These are phyloP conservation scores for Copromyces sp. DNA, from an alignment of 495 filamentous ascomycete species.

Conservation along the genomic window DNA sequence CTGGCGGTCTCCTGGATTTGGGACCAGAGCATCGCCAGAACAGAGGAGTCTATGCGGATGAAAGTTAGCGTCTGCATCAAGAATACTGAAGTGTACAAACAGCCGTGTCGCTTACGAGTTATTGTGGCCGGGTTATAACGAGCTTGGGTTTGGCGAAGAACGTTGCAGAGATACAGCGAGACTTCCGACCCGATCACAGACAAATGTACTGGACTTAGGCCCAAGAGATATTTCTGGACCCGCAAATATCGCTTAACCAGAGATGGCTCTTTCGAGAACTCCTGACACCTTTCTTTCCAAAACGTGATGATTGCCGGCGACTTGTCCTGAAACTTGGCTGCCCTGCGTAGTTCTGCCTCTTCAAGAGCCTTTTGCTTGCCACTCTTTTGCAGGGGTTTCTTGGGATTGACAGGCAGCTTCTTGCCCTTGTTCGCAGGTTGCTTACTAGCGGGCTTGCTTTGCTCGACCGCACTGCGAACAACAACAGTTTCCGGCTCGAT, in stretches of 20 bases:
- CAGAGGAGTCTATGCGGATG: not conserved
- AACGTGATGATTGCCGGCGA: constrained; percentile 6
- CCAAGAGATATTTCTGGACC: constrained; percentile 32
- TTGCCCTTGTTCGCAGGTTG: constrained; percentile 14
- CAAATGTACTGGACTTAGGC: constrained; percentile 19
- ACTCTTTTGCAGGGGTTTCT: constrained; percentile 14
- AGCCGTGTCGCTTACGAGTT: not conserved
- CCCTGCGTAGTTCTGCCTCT: constrained; percentile 15
- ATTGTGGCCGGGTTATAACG: not conserved
- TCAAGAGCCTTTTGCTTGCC: constrained; percentile 18
- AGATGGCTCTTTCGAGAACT: constrained; percentile 24
- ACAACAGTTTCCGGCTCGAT: constrained; percentile 54
- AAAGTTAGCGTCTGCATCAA: not conserved
- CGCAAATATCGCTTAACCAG: constrained; percentile 31
- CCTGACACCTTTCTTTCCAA: constrained; percentile 13
- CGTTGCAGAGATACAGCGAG: constrained; percentile 35
- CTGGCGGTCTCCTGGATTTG: not conserved
- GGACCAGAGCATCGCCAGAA: constrained; percentile 11
- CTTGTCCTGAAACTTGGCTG: constrained; percentile 12
- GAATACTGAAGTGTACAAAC: not conserved
- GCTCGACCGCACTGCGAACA: constrained; percentile 19
- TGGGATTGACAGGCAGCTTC: constrained; percentile 13
- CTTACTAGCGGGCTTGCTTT: constrained; percentile 11
- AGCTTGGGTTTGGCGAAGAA: constrained; percentile 22
- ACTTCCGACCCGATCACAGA: constrained; percentile 32